phyloP scores from a whole-genome alignment of 2,329 filamentous ascomycete species.

The Graphilbum ipis-grandicollis region DNA sequence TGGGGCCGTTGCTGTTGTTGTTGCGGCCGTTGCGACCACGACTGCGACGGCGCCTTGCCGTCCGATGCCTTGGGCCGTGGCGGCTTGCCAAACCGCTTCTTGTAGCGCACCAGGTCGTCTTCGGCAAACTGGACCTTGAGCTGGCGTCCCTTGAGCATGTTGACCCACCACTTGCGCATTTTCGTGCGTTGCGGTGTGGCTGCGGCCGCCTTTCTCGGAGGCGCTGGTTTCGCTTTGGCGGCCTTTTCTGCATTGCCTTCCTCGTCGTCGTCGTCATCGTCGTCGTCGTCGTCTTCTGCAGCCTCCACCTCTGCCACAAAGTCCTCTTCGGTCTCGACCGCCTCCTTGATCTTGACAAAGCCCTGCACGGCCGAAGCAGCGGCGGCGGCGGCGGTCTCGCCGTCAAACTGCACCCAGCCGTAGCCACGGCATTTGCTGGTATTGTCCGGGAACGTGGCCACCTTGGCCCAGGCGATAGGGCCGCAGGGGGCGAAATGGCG shows the following conservation, averaged over 20 bases:
- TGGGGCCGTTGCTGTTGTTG: slow-evolving; percentile 10
- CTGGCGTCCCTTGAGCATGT: slow-evolving; percentile 60
- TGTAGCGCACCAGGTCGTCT: slow-evolving; percentile 75
- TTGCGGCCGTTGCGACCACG: slow-evolving; percentile 5
- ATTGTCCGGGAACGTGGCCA: slow-evolving; percentile 83
- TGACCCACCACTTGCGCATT: slow-evolving; percentile 66
- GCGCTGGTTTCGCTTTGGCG: slow-evolving; percentile 18
- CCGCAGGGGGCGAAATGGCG: slow-evolving; percentile 78
- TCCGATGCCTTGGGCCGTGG: background rate
- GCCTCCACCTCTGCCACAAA: slow-evolving; percentile 32
- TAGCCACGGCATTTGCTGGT: slow-evolving; percentile 96
- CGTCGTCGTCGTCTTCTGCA: slow-evolving; percentile 19
- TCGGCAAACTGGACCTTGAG: slow-evolving; percentile 88
- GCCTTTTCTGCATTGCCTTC: slow-evolving; percentile 11
- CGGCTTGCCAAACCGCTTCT: slow-evolving; percentile 73
- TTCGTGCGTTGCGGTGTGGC: slow-evolving; percentile 31
- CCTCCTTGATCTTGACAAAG: slow-evolving; percentile 54
- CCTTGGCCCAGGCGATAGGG: slow-evolving; percentile 61
- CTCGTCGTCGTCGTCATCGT: slow-evolving; percentile 14
- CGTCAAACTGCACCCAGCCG: slow-evolving; percentile 81
- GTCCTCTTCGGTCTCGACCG: slow-evolving; percentile 44
- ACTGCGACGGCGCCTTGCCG: slow-evolving; percentile 32
- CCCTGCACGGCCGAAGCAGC: slow-evolving; percentile 66
- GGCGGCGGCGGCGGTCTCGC: slow-evolving; percentile 41
- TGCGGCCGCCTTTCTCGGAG: slow-evolving; percentile 12